A percentile compares a stretch with the other conserved stretches of the same genome.
Conservation (phyloP, 176 grass and related monocot species). For the Eragrostis curvula region DNA sequence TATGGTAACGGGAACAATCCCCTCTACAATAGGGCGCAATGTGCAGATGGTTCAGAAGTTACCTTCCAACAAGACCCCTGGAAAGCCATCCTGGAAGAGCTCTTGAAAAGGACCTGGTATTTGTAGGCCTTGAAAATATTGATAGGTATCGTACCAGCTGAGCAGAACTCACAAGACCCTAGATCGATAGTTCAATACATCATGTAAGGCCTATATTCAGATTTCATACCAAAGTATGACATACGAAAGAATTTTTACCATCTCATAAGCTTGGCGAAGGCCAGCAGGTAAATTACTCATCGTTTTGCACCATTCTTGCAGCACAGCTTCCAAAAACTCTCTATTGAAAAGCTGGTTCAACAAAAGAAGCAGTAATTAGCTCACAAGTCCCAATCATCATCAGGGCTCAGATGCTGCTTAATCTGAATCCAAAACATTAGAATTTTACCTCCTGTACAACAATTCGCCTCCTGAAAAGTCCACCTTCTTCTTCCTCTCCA, state of each 20-base stretch:
- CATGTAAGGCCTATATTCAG: conserved; percentile 44
- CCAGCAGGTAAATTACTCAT: conserved; percentile 90
- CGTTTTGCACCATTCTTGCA: conserved; percentile 96
- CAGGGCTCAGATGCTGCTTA: background rate
- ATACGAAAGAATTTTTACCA: conserved; percentile 61
- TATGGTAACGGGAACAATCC: background rate
- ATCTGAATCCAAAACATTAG: conserved; percentile 36
- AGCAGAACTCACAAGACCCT: conserved; percentile 96
- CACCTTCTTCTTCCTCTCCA: conserved; percentile 83
- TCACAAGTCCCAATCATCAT: conserved; percentile 9
- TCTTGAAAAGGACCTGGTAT: conserved; percentile 77
- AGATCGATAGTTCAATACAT: conserved; percentile 49
- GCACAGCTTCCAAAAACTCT: conserved; percentile 90
- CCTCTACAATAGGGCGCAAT: background rate
- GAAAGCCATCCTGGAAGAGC: conserved; percentile 82
- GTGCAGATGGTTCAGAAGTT: conserved; percentile 26
- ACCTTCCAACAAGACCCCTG: conserved; percentile 96
- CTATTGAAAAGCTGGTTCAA: conserved; percentile 86
- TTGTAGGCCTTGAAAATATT: conserved; percentile 87
- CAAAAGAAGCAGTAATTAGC: conserved; percentile 40
- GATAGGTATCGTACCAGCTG: conserved; percentile 87
- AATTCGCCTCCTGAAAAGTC: conserved; percentile 84
- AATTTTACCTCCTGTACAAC: conserved; percentile 82
- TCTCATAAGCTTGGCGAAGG: conserved; percentile 87
- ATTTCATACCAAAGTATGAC: conserved; percentile 20